Conservation (phyloP, 2,329 filamentous ascomycete genomes). For the Cercospora citrullina region DNA sequence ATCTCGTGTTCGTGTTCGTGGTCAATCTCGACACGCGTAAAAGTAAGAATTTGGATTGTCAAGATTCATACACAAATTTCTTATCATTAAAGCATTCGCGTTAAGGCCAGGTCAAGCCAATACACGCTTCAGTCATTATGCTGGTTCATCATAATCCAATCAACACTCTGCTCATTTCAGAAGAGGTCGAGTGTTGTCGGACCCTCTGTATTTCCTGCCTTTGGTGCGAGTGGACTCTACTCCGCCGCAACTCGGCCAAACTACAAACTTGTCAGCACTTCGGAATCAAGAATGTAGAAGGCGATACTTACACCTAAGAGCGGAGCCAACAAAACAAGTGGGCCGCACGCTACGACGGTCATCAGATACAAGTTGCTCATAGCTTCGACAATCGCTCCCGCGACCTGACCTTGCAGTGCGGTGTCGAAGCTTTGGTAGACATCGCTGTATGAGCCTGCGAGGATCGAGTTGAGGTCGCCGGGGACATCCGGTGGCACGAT, state of each 20-base stretch:
- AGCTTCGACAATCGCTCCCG: background rate
- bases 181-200: background rate
- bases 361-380: background rate
- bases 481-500: background rate
- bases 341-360: background rate
- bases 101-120: background rate
- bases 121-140: background rate
- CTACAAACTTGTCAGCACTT: background rate
- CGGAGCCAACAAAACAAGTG: background rate
- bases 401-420: background rate
- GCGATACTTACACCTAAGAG: background rate
- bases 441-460: background rate
- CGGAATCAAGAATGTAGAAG: background rate
- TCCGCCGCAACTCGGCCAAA: background rate
- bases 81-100: background rate
- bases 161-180: background rate
- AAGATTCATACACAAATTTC: background rate
- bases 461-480: background rate
- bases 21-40: background rate
- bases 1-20: too few relatives aligned
- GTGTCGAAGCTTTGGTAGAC: background rate
- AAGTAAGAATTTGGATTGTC: background rate
- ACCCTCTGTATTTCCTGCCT: background rate
- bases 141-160: background rate
- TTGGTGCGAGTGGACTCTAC: background rate